Base-by-base conservation (phyloP, 1,139 yeast genomes). In the Saccharomyces hybrid region DNA sequence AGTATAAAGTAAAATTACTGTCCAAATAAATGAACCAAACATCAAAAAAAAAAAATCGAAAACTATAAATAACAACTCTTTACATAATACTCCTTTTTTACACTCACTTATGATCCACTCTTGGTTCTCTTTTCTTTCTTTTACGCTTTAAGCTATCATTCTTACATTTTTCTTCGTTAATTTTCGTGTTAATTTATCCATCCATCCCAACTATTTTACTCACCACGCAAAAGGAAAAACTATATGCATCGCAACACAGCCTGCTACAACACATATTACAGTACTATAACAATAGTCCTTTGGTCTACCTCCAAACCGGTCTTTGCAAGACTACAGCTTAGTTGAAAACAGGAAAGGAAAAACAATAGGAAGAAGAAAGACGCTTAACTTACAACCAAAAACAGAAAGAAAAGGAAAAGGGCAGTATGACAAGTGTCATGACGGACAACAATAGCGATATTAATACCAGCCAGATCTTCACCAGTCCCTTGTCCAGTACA, bases 401-500 rank as follows among this genome's bases (percentile, higher is more conserved):
- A 31, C 38, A 31, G 12, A 31, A 31, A 31, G 38, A 31, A 12
- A 31, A 12, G 1, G n/a, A n/a, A 12, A 11, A 31, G 38, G 38
- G 44, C 44, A 38, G 11, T 27, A 46, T 27, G 48, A 21, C 48
- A n/a, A 27, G 31, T 46, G 31, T 27, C 48, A 46, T 27, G 48
- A 11, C 29, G 2, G 21, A 46, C 26, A 46, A 46, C 19, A 46
- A 46, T 24, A 46, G 16, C 27, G 14, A 19, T 7, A 44, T 21
- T 7, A 46, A 24, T 27, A 12, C 11, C 16, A 46, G 19, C 11
- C n/a, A 46, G 21, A 46, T 27, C 28, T 26, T 46, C 21, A 48
- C 55, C n/a, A 57, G 31, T 46, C 52, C 53, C 12, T 47, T 55
- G 29, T 27, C 47, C 32, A 47, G 53, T 24, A 34, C 54, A 26